These are phyloP conservation scores for Fusarium pseudonygamai DNA, from an alignment of 2,329 filamentous ascomycete genomes.

Conservation along the genomic window DNA sequence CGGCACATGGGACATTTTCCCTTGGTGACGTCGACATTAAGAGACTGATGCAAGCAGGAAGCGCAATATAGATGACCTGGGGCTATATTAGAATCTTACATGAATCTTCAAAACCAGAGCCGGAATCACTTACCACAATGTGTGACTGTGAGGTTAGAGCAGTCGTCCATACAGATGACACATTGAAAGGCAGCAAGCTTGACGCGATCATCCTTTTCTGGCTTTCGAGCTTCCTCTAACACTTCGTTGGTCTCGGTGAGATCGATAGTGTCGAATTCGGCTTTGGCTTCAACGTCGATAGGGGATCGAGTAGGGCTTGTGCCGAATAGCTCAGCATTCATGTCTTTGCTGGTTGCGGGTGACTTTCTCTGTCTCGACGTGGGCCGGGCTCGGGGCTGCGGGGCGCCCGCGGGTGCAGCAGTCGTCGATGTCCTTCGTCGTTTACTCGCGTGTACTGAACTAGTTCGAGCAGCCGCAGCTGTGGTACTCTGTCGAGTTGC, in stretches of 20 bases:
- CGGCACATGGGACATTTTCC: slow-evolving; percentile 72
- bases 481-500: slow-evolving; percentile 29
- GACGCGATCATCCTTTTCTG: slow-evolving; percentile 58
- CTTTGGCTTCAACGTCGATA: slow-evolving; percentile 19
- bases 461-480: slow-evolving; percentile 20
- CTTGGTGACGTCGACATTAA: slow-evolving; percentile 64
- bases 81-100: slow-evolving; percentile 25
- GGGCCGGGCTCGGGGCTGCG: slow-evolving; percentile 14
- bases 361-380: slow-evolving; percentile 15
- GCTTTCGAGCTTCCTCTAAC: slow-evolving; percentile 55
- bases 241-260: slow-evolving; percentile 55
- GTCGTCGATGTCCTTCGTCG: slow-evolving; percentile 38
- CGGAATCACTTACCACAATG: slow-evolving; percentile 67
- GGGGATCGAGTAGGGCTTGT: slow-evolving; percentile 26
- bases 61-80: slow-evolving; percentile 72
- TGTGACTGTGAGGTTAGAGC: slow-evolving; percentile 67
- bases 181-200: slow-evolving; percentile 69
- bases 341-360: slow-evolving; percentile 15
- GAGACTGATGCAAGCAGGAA: slow-evolving; percentile 68
- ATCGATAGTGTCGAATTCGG: slow-evolving; percentile 48
- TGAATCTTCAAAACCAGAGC: not conserved
- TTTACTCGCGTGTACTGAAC: slow-evolving; percentile 36
- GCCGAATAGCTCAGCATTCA: slow-evolving; percentile 43
- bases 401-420: not conserved
- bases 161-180: slow-evolving; percentile 74